These are phyloP conservation scores for Phoma sp. DNA, from an alignment of 2,329 filamentous ascomycete species.

Conservation along the genomic window DNA sequence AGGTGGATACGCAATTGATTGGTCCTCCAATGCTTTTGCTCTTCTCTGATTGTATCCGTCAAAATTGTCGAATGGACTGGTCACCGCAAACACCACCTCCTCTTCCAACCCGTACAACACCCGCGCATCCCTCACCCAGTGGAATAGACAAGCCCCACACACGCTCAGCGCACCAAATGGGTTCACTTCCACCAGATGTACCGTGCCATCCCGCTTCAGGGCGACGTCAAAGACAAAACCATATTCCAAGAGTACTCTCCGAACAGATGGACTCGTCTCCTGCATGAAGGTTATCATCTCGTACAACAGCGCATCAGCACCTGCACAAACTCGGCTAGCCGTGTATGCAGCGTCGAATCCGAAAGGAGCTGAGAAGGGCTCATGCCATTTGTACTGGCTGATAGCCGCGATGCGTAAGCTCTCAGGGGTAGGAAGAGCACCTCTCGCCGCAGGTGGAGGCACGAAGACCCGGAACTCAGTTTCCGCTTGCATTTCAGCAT, in stretches of 20 bases:
- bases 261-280: not conserved
- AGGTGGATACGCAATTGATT: too few relatives aligned
- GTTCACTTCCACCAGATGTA: constrained; percentile 22
- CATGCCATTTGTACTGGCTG: not conserved
- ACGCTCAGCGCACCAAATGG: constrained; percentile 53
- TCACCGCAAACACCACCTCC: not conserved
- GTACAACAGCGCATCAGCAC: not conserved
- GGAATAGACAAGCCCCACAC: constrained; percentile 56
- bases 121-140: constrained; percentile 50
- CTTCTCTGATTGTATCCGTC: too few relatives aligned
- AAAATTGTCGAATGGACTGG: too few relatives aligned
- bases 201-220: not conserved
- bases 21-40: too few relatives aligned
- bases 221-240: not conserved
- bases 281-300: not conserved
- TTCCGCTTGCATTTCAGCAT: not conserved
- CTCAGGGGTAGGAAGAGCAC: not conserved
- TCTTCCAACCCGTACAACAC: not conserved
- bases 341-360: not conserved
- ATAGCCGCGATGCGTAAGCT: not conserved
- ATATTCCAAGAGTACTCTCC: not conserved
- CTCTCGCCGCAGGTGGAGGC: not conserved
- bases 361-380: not conserved
- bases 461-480: constrained; percentile 3
- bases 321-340: not conserved